A percentile compares a stretch with the other conserved stretches of the same genome.
Conservation (phyloP, 1,139 yeast species). For the Saccharomyces hybrid region DNA sequence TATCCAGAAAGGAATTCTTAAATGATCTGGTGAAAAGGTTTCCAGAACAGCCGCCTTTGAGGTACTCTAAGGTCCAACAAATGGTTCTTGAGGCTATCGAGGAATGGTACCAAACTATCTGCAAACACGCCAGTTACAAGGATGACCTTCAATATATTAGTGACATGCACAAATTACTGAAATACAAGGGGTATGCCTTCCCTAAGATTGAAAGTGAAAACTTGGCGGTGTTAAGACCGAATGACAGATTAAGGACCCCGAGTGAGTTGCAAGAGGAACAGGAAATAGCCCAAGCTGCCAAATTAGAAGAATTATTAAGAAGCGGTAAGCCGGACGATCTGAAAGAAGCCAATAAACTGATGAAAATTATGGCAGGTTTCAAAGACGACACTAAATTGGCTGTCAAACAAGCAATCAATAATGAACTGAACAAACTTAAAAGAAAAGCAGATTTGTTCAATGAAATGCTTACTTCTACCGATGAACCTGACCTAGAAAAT, state of each 20-base stretch:
- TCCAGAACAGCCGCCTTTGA: constrained; percentile 89
- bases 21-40: constrained; percentile 87
- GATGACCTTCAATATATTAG: constrained; percentile 87
- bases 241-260: constrained; percentile 78
- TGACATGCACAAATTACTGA: constrained; percentile 88
- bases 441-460: constrained; percentile 85
- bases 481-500: constrained; percentile 47
- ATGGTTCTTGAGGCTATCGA: constrained; percentile 83
- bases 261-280: constrained; percentile 91
- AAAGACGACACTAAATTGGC: constrained; percentile 64
- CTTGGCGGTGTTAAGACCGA: constrained; percentile 88
- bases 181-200: constrained; percentile 82
- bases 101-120: constrained; percentile 95
- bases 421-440: constrained; percentile 76
- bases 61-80: constrained; percentile 76
- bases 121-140: constrained; percentile 81
- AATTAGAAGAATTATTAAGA: constrained; percentile 88
- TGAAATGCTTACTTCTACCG: constrained; percentile 70
- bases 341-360: constrained; percentile 89
- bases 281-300: constrained; percentile 85
- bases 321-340: constrained; percentile 94
- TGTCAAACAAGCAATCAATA: constrained; percentile 70
- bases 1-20: constrained; percentile 86
- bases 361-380: constrained; percentile 98
- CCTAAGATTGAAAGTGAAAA: constrained; percentile 89